Conservation (phyloP, 2,329 filamentous ascomycete species). For the Penicillium sp. region DNA sequence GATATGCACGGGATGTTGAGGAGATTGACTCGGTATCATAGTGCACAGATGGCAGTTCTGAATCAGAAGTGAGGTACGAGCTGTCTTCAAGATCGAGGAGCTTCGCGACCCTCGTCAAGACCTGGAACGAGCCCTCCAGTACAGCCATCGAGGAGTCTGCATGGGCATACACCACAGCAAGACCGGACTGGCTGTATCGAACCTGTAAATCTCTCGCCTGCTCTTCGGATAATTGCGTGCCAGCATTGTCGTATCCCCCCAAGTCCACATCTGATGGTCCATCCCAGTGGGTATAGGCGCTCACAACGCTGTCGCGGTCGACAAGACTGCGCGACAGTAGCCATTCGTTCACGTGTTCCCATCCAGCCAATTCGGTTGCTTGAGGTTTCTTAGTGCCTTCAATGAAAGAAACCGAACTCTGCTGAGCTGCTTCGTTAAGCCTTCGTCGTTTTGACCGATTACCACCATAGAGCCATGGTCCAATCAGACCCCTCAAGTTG, state of each 20-base stretch:
- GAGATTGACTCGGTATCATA: slow-evolving; percentile 35
- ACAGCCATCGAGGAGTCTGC: slow-evolving; percentile 46
- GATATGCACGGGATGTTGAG: slow-evolving; percentile 40
- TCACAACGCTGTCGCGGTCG: slow-evolving; percentile 51
- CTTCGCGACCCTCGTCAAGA: slow-evolving; percentile 53
- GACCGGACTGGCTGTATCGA: slow-evolving; percentile 58
- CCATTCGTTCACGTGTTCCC: slow-evolving; percentile 62
- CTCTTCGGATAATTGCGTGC: slow-evolving; percentile 46
- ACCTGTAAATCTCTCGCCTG: slow-evolving; percentile 43
- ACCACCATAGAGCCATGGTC: slow-evolving; percentile 64
- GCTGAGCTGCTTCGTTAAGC: slow-evolving; percentile 37
- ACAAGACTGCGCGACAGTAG: slow-evolving; percentile 54
- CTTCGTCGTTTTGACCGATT: slow-evolving; percentile 56
- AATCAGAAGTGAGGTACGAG: slow-evolving; percentile 31
- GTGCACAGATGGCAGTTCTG: slow-evolving; percentile 30
- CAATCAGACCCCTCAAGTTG: slow-evolving; percentile 59
- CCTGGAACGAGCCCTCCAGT: slow-evolving; percentile 50
- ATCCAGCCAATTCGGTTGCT: slow-evolving; percentile 43
- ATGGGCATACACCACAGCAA: slow-evolving; percentile 60
- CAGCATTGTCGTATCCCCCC: slow-evolving; percentile 52
- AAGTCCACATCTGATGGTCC: slow-evolving; percentile 61
- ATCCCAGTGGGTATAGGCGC: slow-evolving; percentile 57
- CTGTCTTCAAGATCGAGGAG: slow-evolving; percentile 53
- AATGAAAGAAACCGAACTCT: slow-evolving; percentile 30
- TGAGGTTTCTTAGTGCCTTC: slow-evolving; percentile 21